Evolutionary conservation across 2,329 filamentous ascomycete species (phyloP), one percentile per base, ranked within the genome.

Genomic region (Aurifilum marmelostoma): DNA sequence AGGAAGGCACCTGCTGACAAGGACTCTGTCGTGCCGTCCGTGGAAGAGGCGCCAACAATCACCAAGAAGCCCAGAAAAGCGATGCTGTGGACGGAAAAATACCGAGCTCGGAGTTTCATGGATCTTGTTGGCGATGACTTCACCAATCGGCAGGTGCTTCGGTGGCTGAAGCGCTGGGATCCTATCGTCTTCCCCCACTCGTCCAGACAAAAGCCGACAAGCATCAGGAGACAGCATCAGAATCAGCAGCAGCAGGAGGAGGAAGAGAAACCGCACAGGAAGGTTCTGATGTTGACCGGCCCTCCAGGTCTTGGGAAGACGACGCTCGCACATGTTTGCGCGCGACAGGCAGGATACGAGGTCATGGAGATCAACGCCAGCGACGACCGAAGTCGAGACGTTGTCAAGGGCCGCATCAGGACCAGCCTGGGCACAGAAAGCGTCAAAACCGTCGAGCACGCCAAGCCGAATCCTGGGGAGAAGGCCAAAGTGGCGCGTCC

Each of bases 311-410:
- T 99, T 14, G 96, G 96, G 37, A 99, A 99, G 82, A 99, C 96
- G 0, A 99, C 96, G 0, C 80, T 99, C 62, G 96, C 96, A 1
- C 96, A 99, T 79, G 96, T 99, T 0, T 98, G 96, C 77, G 97
- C 97, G 0, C 90, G 86, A 73, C 96, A 99, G 80, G 96, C 96
- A 6, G 96, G 96, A 0, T 99, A 99, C 75, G 96, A 98, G 75
- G 92, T 97, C 1, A 87, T 98, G 76, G 96, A 99, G 78, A 97
- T 99, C 80, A 99, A 99, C 75, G 96, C 97, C 11, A 98, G 95
- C 75, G 96, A 99, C 76, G 97, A 99, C 77, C 87, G 96, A 75
- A 97, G 93, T 76, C 87, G 88, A 39, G 90, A 95, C 75, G 93
- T 99, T 1, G 96, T 99, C 47, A 96, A 92, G 77, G 93, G 93